Evolutionary conservation across 2,329 filamentous ascomycete species (phyloP).

Genomic region (Diplodia seriata): DNA sequence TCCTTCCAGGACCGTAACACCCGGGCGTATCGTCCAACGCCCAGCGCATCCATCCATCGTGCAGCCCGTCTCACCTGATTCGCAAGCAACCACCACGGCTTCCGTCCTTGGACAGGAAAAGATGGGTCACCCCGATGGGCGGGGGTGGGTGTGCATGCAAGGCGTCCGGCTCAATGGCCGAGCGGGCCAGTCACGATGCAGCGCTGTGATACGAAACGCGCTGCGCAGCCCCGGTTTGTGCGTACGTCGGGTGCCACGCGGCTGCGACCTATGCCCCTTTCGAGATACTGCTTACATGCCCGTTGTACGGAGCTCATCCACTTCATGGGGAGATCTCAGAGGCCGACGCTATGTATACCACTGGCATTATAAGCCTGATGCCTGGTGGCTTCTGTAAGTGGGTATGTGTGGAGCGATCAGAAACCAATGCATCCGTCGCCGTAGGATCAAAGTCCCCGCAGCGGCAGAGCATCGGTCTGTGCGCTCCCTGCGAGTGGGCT

Average conservation of each 20-base stretch:
- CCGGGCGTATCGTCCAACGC: neutral
- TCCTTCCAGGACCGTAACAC: neutral
- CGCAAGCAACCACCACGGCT: neutral
- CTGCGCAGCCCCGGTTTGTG: neutral
- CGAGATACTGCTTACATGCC: neutral
- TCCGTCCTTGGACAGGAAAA: neutral
- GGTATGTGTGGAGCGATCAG: neutral
- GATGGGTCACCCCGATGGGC: neutral
- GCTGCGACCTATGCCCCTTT: neutral
- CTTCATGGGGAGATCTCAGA: neutral
- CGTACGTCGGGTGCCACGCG: neutral
- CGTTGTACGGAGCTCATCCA: neutral
- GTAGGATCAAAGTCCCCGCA: neutral
- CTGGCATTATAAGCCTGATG: neutral
- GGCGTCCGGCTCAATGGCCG: neutral
- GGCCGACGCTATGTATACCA: no score
- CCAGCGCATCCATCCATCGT: neutral
- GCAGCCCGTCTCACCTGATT: neutral
- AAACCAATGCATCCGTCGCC: neutral
- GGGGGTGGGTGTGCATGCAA: neutral
- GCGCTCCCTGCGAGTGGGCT: neutral
- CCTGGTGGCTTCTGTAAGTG: neutral
- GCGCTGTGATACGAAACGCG: neutral
- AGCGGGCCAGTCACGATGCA: neutral
- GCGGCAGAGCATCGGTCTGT: neutral